These are phyloP conservation scores for Acanthamoeba healyi DNA, from an alignment of 208 protist genomes.

Conservation along the genomic window DNA sequence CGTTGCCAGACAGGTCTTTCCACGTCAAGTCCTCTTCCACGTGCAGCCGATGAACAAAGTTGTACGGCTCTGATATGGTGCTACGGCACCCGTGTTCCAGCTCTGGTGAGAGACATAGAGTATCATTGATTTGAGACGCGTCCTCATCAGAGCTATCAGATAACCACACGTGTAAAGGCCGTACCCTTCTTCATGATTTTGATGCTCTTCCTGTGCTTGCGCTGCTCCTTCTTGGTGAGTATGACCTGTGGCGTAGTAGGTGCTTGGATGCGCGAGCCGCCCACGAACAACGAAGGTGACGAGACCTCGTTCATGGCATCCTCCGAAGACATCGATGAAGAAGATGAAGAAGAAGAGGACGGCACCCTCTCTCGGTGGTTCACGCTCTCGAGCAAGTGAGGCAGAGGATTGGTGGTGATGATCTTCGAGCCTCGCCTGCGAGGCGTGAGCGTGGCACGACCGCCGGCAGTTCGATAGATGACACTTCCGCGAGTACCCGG, in stretches of 20 bases:
- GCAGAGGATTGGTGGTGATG: constrained; percentile 56
- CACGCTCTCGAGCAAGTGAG: constrained; percentile 35
- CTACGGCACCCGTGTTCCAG: neutral
- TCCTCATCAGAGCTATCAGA: too few species aligned
- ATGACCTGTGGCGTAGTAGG: neutral
- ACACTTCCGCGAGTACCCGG: neutral
- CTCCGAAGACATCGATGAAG: neutral
- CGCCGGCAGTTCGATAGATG: constrained; percentile 4
- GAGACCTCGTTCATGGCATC: neutral
- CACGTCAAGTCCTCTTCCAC: constrained; percentile 60
- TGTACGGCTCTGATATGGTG: constrained; percentile 51
- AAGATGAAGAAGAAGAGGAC: neutral
- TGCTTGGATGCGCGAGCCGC: neutral
- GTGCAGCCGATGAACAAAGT: constrained; percentile 55
- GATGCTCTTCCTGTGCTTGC: constrained; percentile 3
- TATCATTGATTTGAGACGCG: too few species aligned
- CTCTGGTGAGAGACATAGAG: too few species aligned
- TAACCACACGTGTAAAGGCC: too few species aligned
- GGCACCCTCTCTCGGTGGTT: neutral
- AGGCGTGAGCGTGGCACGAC: neutral
- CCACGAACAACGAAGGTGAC: neutral
- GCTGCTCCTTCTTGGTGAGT: constrained; percentile 60
- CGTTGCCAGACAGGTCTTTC: constrained; percentile 20
- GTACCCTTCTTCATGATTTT: constrained; percentile 50
- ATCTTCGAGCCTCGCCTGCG: constrained; percentile 42